These are phyloP conservation scores for Pestalotiopsis sp. DNA, from an alignment of 2,329 filamentous ascomycete species.

Conservation along the genomic window DNA sequence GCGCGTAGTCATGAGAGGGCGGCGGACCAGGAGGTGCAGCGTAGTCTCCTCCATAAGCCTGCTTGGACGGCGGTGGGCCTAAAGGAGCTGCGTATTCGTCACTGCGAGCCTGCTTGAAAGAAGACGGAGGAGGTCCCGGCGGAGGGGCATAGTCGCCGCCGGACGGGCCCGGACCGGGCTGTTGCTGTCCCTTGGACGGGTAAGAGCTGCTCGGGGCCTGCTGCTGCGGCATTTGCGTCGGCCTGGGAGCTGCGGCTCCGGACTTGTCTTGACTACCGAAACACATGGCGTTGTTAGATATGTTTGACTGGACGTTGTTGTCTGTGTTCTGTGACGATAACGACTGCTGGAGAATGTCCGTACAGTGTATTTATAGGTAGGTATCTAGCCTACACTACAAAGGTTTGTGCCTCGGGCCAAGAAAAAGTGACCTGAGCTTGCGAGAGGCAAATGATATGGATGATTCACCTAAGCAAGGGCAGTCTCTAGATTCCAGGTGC, in stretches of 20 bases:
- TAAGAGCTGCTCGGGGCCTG: constrained; percentile 20
- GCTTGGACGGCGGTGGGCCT: constrained; percentile 34
- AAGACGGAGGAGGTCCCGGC: constrained; percentile 25
- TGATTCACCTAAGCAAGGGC: neutral
- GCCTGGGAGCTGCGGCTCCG: constrained; percentile 40
- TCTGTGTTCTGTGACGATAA: neutral
- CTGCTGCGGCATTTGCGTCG: constrained; percentile 27
- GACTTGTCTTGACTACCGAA: constrained; percentile 46
- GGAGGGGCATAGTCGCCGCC: constrained; percentile 23
- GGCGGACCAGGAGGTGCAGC: constrained; percentile 36
- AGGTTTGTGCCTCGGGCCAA: neutral
- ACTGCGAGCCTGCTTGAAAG: constrained; percentile 10
- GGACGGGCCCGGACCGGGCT: constrained; percentile 13
- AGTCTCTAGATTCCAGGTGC: neutral
- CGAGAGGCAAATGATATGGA: neutral
- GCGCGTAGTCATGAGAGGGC: constrained; percentile 28
- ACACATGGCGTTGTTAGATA: constrained; percentile 40
- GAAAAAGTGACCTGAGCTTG: neutral
- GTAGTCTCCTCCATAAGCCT: constrained; percentile 21
- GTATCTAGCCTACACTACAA: neutral
- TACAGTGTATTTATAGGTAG: neutral
- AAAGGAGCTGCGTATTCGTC: constrained; percentile 33
- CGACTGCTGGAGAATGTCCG: neutral
- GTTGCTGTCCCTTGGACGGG: constrained; percentile 19
- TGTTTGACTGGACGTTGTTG: neutral